Evolutionary conservation across 345 rosid species (phyloP).

Genomic region (Sapria himalayana): DNA sequence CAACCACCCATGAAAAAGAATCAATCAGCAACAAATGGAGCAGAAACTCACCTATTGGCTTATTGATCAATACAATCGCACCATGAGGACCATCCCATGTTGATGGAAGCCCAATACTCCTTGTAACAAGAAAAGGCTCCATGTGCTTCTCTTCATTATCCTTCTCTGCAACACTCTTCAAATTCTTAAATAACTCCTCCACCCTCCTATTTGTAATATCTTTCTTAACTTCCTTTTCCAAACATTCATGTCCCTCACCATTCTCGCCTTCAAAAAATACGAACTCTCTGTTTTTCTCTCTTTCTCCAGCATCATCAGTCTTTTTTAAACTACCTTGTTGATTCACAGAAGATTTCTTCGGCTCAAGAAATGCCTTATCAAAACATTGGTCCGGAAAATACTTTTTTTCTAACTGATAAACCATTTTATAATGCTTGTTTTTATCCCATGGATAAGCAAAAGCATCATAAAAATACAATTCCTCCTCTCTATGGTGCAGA

Average conservation of each 20-base stretch:
- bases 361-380: constrained; percentile 72
- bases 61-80: constrained; percentile 65
- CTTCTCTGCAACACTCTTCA: constrained; percentile 51
- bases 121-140: constrained; percentile 56
- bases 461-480: constrained; percentile 58
- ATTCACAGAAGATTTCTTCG: constrained; percentile 18
- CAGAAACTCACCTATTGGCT: constrained; percentile 58
- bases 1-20: no score
- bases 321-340: constrained; percentile 11
- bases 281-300: constrained; percentile 22
- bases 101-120: constrained; percentile 64
- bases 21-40: constrained; percentile 1
- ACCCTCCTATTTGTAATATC: constrained; percentile 63
- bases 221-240: constrained; percentile 9
- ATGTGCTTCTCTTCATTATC: constrained; percentile 24
- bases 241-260: constrained; percentile 9
- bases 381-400: constrained; percentile 74
- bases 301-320: constrained; percentile 8
- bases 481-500: constrained; percentile 82
- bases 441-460: constrained; percentile 94
- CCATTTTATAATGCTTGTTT: constrained; percentile 93
- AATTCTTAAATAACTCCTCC: constrained; percentile 63
- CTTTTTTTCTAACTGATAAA: constrained; percentile 88
- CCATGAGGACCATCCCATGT: constrained; percentile 75
- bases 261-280: constrained; percentile 52